phyloP scores from a whole-genome alignment of 306 rosid genomes.

The Lagenaria siceraria region DNA sequence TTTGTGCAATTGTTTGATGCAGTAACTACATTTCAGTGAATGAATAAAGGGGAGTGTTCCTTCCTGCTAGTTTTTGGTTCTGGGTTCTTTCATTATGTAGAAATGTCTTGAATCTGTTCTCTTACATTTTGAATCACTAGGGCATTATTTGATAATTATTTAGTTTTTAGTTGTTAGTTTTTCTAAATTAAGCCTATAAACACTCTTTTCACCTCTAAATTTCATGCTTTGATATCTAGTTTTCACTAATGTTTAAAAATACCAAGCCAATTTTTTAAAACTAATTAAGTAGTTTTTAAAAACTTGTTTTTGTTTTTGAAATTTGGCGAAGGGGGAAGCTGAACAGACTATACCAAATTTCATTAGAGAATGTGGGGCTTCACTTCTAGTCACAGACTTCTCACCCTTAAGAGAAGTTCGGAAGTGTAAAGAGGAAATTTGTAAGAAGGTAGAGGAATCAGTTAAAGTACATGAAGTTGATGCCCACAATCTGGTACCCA shows the following conservation, averaged over 20 bases:
- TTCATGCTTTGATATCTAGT: too few species aligned
- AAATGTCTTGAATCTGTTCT: too few species aligned
- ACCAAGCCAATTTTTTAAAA: too few species aligned
- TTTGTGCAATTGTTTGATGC: not conserved
- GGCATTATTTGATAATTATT: too few species aligned
- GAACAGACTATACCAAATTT: constrained; percentile 62
- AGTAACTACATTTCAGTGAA: not conserved
- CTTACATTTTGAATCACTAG: too few species aligned
- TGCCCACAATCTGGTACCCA: constrained; percentile 82
- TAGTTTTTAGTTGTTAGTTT: too few species aligned
- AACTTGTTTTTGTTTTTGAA: too few species aligned
- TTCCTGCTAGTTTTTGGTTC: not conserved
- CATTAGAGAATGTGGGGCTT: constrained; percentile 70
- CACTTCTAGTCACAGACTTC: constrained; percentile 71
- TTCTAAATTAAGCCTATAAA: too few species aligned
- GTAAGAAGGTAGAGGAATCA: constrained; percentile 44
- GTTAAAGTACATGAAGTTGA: constrained; percentile 77
- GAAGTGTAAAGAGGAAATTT: constrained; percentile 62
- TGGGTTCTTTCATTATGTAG: not conserved
- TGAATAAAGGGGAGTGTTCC: not conserved
- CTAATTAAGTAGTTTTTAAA: too few species aligned
- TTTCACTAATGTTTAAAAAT: too few species aligned
- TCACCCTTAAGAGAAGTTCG: constrained; percentile 62
- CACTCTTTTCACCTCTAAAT: too few species aligned
- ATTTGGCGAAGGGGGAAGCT: constrained; percentile 53